Percentiles rank a stretch among this genome's conserved stretches.
These are phyloP conservation scores for Amoebophrya sp. DNA, from an alignment of 169 alveolate genomes.

Conservation along the genomic window DNA sequence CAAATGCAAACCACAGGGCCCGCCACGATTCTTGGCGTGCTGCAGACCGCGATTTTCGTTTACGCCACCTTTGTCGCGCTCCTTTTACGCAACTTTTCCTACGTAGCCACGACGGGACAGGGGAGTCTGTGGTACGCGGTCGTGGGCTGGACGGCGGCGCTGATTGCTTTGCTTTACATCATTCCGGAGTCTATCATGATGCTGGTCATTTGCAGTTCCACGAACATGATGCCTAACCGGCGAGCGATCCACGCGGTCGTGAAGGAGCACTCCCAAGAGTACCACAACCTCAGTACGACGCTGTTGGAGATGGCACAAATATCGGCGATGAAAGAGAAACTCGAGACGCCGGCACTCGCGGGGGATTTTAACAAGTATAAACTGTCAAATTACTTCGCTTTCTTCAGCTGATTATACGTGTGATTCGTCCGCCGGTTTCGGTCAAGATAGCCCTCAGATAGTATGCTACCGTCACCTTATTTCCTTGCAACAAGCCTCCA, in stretches of 20 bases:
- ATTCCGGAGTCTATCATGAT: neutral
- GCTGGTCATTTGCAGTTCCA: neutral
- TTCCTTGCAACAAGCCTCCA: too few relatives aligned
- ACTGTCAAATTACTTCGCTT: too few relatives aligned
- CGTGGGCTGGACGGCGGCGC: conserved; percentile 1
- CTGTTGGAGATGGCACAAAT: neutral
- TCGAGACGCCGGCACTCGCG: neutral
- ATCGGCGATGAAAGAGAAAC: conserved; percentile 2
- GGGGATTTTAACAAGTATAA: neutral
- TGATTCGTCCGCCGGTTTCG: too few relatives aligned
- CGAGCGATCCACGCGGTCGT: neutral
- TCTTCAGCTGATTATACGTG: too few relatives aligned
- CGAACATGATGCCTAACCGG: neutral
- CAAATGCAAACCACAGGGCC: neutral
- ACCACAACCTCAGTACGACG: neutral
- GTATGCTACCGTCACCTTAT: too few relatives aligned
- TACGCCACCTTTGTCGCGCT: neutral
- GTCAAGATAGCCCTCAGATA: too few relatives aligned
- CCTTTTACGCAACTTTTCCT: neutral
- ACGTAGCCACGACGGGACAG: neutral
- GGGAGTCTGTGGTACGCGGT: neutral
- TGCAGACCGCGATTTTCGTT: neutral
- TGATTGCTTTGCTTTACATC: neutral
- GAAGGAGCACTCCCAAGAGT: neutral
- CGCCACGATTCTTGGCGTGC: neutral